Conservation (phyloP, 305 asterid genomes). For the Ilex paraguariensis region DNA sequence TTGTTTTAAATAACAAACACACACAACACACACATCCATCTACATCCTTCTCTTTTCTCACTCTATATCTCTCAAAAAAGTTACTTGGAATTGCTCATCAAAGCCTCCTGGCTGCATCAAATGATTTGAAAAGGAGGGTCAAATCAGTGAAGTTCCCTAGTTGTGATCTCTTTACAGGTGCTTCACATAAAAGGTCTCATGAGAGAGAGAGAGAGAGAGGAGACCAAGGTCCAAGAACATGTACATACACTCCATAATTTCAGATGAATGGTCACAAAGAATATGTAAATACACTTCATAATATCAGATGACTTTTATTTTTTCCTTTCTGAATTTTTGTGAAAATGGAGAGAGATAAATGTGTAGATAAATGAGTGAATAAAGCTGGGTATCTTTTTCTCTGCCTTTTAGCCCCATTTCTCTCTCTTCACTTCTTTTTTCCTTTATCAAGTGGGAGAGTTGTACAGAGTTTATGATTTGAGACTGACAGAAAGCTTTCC, state of each 20-base stretch:
- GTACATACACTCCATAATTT: neutral
- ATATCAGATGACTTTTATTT: neutral
- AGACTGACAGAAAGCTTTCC: slow-evolving; percentile 24
- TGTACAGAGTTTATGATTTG: slow-evolving; percentile 26
- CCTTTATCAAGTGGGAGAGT: slow-evolving; percentile 29
- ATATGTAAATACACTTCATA: neutral
- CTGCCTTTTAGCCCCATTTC: slow-evolving; percentile 52
- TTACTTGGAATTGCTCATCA: slow-evolving; percentile 29
- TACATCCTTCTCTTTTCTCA: slow-evolving; percentile 5
- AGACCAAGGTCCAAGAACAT: neutral
- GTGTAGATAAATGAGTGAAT: slow-evolving; percentile 61
- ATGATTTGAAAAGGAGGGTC: slow-evolving; percentile 70
- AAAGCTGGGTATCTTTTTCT: slow-evolving; percentile 77
- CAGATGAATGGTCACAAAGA: no score
- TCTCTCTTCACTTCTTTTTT: slow-evolving; percentile 22
- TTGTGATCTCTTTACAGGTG: slow-evolving; percentile 36
- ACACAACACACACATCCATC: slow-evolving; percentile 21
- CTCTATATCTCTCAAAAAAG: slow-evolving; percentile 45
- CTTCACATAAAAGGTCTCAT: slow-evolving; percentile 4
- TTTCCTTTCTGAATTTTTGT: neutral
- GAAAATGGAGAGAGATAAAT: slow-evolving; percentile 10
- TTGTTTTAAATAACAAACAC: slow-evolving; percentile 18
- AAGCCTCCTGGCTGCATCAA: slow-evolving; percentile 38
- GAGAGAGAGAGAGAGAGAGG: neutral
- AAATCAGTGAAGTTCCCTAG: slow-evolving; percentile 42